These are phyloP conservation scores for Globisporangium abappressorium DNA, from an alignment of 352 stramenopile species.

Conservation along the genomic window DNA sequence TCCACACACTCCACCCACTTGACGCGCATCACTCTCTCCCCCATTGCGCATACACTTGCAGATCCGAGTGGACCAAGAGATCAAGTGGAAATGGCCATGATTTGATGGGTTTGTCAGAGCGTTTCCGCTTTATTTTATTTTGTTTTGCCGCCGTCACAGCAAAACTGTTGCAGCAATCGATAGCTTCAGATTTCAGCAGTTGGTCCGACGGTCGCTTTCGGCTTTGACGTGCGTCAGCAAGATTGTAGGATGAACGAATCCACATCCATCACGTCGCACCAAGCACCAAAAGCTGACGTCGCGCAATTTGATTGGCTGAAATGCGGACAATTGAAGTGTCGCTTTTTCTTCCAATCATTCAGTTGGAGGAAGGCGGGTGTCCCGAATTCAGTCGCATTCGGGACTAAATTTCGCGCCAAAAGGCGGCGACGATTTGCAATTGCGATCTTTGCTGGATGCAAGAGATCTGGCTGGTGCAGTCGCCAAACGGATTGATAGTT, in stretches of 20 bases:
- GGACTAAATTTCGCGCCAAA: neutral
- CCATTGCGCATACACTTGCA: conserved; percentile 5
- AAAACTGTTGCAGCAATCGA: neutral
- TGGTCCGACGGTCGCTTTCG: neutral
- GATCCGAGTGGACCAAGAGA: neutral
- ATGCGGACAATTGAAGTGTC: neutral
- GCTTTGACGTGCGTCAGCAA: conserved; percentile 1
- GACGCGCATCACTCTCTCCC: neutral
- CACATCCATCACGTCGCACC: conserved; percentile 3
- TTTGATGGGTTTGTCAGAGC: neutral
- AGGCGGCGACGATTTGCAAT: neutral
- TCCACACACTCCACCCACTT: neutral
- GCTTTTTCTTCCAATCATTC: conserved; percentile 6
- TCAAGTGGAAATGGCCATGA: neutral
- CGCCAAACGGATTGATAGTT: too few relatives aligned
- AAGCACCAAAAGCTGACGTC: conserved; percentile 14
- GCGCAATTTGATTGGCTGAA: conserved; percentile 2
- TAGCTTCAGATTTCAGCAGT: conserved; percentile 6
- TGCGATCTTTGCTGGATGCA: too few relatives aligned
- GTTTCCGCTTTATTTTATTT: neutral
- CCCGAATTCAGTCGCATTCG: neutral
- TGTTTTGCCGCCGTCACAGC: neutral
- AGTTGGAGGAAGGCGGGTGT: neutral
- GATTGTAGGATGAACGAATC: neutral
- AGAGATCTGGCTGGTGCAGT: too few relatives aligned